Conservation (phyloP, 495 filamentous ascomycete genomes). For the Hypoxylon trugodes region DNA sequence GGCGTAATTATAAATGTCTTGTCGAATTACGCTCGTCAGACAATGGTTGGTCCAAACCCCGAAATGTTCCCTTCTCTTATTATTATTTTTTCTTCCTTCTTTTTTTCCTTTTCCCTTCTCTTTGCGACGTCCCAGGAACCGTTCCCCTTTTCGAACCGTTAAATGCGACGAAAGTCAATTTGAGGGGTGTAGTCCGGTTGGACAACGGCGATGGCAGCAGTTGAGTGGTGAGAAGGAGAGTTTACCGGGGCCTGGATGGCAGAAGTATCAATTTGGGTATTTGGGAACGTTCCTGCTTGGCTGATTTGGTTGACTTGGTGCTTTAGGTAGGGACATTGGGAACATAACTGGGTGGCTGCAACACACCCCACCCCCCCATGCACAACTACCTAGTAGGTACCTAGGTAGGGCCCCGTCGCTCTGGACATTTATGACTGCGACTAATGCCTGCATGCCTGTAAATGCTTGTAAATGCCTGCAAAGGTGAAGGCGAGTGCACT, state of each 20-base stretch:
- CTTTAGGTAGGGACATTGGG: too few species aligned
- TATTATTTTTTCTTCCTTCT: not conserved
- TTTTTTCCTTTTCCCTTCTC: not conserved
- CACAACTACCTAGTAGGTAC: not conserved
- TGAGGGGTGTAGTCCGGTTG: slow-evolving; percentile 38
- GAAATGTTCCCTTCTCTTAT: too few species aligned
- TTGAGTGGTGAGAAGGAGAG: slow-evolving; percentile 35
- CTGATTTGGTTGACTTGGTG: not conserved
- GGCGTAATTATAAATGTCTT: slow-evolving; percentile 12
- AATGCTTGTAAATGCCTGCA: not conserved
- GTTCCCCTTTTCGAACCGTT: slow-evolving; percentile 24
- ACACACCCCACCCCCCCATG: too few species aligned
- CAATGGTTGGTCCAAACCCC: not conserved
- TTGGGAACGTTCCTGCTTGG: slow-evolving; percentile 5
- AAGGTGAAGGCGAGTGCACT: slow-evolving; percentile 30
- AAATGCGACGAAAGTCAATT: slow-evolving; percentile 42
- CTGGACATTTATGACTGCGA: slow-evolving; percentile 11
- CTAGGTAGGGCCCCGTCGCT: not conserved
- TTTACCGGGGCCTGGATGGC: slow-evolving; percentile 31
- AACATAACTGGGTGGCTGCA: too few species aligned
- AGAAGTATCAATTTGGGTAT: slow-evolving; percentile 33
- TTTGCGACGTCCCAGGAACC: slow-evolving; percentile 22
- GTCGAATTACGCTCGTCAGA: slow-evolving; percentile 9
- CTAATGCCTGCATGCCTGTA: slow-evolving; percentile 7
- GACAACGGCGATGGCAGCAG: slow-evolving; percentile 35